A percentile compares a stretch with the other conserved stretches of the same genome.
Evolutionary conservation across 129 eudicot genomes (phyloP).

Genomic region (Ambrosia trifida): DNA sequence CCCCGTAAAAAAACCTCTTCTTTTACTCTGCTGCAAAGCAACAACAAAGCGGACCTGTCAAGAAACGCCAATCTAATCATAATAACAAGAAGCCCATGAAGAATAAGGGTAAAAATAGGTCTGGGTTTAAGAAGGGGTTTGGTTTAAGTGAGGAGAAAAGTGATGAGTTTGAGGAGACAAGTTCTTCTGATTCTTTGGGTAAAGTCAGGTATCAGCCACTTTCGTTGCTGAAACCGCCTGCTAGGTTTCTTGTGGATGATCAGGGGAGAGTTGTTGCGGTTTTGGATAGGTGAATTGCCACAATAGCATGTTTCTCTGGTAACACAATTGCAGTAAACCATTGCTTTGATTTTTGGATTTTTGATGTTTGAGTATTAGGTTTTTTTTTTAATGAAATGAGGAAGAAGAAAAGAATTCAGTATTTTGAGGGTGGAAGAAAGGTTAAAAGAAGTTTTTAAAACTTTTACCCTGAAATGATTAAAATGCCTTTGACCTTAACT

Average conservation of each 20-base stretch:
- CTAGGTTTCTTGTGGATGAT: conserved; percentile 86
- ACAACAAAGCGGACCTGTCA: conserved; percentile 43
- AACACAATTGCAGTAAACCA: too few relatives aligned
- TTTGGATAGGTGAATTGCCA: conserved; percentile 65
- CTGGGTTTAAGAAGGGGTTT: conserved; percentile 39
- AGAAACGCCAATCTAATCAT: conserved; percentile 28
- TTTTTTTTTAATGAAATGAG: too few relatives aligned
- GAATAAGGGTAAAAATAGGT: conserved; percentile 24
- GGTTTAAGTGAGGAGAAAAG: conserved; percentile 23
- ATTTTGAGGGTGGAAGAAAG: too few relatives aligned
- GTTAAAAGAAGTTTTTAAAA: too few relatives aligned
- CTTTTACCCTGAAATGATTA: too few relatives aligned
- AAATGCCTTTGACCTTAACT: too few relatives aligned
- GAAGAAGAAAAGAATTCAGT: too few relatives aligned
- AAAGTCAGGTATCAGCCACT: conserved; percentile 39
- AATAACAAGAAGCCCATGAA: conserved; percentile 25
- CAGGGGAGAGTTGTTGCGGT: conserved; percentile 75
- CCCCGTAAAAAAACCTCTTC: conserved; percentile 1
- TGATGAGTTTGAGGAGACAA: conserved; percentile 24
- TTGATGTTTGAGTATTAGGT: too few relatives aligned
- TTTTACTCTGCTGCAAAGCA: conserved; percentile 38
- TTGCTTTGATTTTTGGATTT: too few relatives aligned
- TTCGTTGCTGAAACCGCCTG: conserved; percentile 91
- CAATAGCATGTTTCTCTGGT: conserved; percentile 56
- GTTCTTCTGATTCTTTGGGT: conserved; percentile 18